Evolutionary conservation across 2,329 filamentous ascomycete species (phyloP), one percentile per base, ranked within the genome.

Genomic region (Apiospora koreana): DNA sequence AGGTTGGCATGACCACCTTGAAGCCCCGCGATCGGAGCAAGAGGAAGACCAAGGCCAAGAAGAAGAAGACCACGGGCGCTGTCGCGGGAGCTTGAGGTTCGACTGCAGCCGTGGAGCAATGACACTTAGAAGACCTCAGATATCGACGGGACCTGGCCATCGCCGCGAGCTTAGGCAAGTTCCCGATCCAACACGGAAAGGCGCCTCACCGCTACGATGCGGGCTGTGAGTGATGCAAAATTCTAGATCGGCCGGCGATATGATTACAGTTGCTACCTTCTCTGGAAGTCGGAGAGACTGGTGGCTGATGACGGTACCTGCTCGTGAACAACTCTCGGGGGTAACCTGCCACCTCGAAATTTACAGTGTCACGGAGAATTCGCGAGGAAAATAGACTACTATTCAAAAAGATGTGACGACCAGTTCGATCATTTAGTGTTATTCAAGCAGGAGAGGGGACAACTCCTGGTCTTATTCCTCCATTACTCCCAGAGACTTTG

Each of bases 21-120:
- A 98, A 97, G 89, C 97, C 97, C 79, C 88, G 96, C 75, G 95
- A 98, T 83, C 89, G 94, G 78, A 97, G 92, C 81, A 95, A 94
- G 87, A 91, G 91, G 84, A 93, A 93, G 79, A 91, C 92, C 76
- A 93, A 92, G 80, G 94, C 92, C 73, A 93, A 92, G 84, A 90
- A 87, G 80, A 89, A 86, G 83, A 93, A 91, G 84, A 91, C 88
- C 23, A 42, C 12, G 31, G 54, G 31, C 2, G 28, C 38, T 35
- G 25, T 21, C 23, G 38, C 2, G 18, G 38, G 25, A 8, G 64
- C 18, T 3, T 43, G 25, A 45, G 38, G 2, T 21, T 3, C 4
- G 12, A 25, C n/a, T 65, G 6, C 21, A n/a, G 25, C 38, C 12
- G n/a, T 28, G 28, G 28, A 28, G 21, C 31, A n/a, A 38, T 38